These are phyloP conservation scores for Penicillium cosmopolitanum DNA, from an alignment of 495 filamentous ascomycete species.

Conservation along the genomic window DNA sequence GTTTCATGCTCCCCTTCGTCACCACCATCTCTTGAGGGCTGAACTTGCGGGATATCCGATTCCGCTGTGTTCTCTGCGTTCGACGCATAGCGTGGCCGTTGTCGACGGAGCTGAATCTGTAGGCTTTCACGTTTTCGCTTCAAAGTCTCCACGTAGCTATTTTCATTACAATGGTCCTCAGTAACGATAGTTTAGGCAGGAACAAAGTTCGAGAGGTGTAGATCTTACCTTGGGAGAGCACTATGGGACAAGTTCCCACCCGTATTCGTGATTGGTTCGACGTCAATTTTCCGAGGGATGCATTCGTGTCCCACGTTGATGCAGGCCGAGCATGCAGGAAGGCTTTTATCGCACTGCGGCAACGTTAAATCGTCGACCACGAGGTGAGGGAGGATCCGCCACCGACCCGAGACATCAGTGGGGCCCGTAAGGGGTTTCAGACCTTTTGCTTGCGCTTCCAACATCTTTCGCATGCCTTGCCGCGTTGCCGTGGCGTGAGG, in stretches of 20 bases:
- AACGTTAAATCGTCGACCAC: not conserved
- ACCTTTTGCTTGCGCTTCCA: slow-evolving; percentile 42
- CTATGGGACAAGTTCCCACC: slow-evolving; percentile 31
- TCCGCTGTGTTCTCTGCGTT: not conserved
- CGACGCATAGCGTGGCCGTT: slow-evolving; percentile 7
- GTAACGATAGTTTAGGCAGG: not conserved
- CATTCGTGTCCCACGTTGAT: slow-evolving; percentile 20
- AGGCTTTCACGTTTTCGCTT: slow-evolving; percentile 29
- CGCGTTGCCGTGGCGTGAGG: slow-evolving; percentile 13
- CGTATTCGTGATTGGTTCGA: slow-evolving; percentile 21
- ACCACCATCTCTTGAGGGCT: not conserved
- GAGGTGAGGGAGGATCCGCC: not conserved
- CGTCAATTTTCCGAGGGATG: slow-evolving; percentile 20
- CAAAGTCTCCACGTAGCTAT: slow-evolving; percentile 31
- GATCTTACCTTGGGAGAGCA: slow-evolving; percentile 28
- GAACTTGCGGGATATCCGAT: not conserved
- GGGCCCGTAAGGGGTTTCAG: not conserved
- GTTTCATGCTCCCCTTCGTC: slow-evolving; percentile 4
- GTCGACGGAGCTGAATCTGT: slow-evolving; percentile 14
- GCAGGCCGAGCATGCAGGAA: slow-evolving; percentile 30
- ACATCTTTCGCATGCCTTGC: slow-evolving; percentile 35
- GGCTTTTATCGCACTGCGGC: slow-evolving; percentile 27
- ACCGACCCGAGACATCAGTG: not conserved
- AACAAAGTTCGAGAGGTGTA: not conserved
- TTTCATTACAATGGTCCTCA: not conserved